phyloP scores from a whole-genome alignment of 2,329 filamentous ascomycete species.

The Pestalotiopsis sp. region DNA sequence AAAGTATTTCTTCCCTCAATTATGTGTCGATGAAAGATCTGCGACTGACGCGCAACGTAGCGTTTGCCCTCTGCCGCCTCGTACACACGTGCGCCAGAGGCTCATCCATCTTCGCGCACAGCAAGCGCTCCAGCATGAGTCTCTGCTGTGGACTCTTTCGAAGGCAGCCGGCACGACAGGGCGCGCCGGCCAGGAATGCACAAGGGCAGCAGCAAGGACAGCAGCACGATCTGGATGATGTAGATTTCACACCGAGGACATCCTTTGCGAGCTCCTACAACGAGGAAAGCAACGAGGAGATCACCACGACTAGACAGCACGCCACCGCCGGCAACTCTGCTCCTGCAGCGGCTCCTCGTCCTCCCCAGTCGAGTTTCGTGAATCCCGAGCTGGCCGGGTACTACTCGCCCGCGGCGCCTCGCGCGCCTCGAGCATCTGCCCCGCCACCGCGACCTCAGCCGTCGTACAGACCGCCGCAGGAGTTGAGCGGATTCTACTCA shows the following conservation, averaged over 20 bases:
- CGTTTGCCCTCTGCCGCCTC: neutral
- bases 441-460: neutral
- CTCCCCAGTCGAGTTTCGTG: conserved; percentile 6
- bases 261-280: conserved; percentile 22
- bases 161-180: neutral
- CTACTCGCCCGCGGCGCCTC: conserved; percentile 22
- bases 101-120: neutral
- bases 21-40: too few relatives aligned
- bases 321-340: neutral
- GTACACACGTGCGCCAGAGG: too few relatives aligned
- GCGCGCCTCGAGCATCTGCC: neutral
- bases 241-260: conserved; percentile 25
- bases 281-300: conserved; percentile 8
- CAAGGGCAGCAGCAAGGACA: neutral
- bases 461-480: conserved; percentile 13
- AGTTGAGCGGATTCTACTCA: conserved; percentile 25
- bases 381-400: conserved; percentile 26
- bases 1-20: too few relatives aligned
- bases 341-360: neutral
- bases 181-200: neutral
- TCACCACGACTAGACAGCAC: neutral
- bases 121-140: conserved; percentile 8
- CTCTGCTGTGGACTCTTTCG: conserved; percentile 14
- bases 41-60: too few relatives aligned
- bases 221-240: conserved; percentile 18